These are phyloP conservation scores for Polysphondylium violaceum DNA, from an alignment of 78 protist species.

Conservation along the genomic window DNA sequence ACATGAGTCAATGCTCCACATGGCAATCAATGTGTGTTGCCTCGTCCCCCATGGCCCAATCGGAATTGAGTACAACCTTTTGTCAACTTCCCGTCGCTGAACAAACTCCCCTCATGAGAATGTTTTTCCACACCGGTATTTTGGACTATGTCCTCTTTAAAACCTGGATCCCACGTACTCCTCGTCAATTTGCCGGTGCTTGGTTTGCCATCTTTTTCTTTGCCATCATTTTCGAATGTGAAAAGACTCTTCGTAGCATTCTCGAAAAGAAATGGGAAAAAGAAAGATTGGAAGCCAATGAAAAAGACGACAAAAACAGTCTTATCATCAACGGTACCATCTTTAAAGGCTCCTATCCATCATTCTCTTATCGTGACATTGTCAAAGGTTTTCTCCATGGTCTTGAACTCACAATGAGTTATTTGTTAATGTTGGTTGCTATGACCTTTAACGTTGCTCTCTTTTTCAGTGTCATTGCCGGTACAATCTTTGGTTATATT, in stretches of 20 bases:
- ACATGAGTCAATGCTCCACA: constrained; percentile 50
- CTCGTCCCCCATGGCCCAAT: background rate
- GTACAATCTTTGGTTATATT: constrained; percentile 47
- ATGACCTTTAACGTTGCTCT: constrained; percentile 68
- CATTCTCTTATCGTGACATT: constrained; percentile 25
- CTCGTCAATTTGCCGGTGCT: constrained; percentile 50
- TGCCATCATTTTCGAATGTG: constrained; percentile 44
- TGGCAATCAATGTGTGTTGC: constrained; percentile 27
- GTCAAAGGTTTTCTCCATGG: background rate
- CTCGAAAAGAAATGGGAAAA: constrained; percentile 57
- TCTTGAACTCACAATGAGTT: constrained; percentile 32
- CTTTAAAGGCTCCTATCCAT: constrained; percentile 11
- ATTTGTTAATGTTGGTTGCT: constrained; percentile 67
- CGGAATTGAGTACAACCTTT: background rate
- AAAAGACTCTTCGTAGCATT: constrained; percentile 35
- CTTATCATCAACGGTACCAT: background rate
- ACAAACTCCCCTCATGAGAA: constrained; percentile 54
- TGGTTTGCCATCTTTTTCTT: constrained; percentile 49
- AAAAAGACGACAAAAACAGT: no score
- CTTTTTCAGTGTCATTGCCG: constrained; percentile 65
- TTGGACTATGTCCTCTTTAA: constrained; percentile 57
- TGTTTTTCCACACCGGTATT: constrained; percentile 80
- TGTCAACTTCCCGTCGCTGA: background rate
- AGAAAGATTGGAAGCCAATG: background rate
- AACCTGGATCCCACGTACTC: constrained; percentile 56